Percentiles rank a stretch among this genome's conserved stretches.
Conservation (phyloP, 2,329 filamentous ascomycete genomes). For the Penicillium italicum region DNA sequence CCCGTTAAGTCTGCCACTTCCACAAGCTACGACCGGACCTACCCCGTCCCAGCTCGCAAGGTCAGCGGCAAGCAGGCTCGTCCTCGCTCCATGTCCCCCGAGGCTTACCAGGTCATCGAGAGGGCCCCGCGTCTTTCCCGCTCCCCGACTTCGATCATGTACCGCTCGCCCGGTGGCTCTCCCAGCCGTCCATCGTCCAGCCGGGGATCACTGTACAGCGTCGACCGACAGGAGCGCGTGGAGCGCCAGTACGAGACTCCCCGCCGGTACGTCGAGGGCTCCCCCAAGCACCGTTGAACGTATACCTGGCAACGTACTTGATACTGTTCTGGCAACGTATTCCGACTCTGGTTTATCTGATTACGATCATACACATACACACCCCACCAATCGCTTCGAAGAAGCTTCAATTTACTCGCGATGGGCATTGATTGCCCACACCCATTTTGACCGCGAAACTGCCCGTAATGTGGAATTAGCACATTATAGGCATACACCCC, state of each 20-base stretch:
- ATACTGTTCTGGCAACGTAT: not conserved
- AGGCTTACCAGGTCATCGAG: conserved; percentile 18
- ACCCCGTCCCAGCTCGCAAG: conserved; percentile 25
- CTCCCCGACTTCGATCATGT: conserved; percentile 31
- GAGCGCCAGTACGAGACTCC: conserved; percentile 32
- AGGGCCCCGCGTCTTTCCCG: conserved; percentile 19
- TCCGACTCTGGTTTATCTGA: not conserved
- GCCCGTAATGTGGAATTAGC: not conserved
- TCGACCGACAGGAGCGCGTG: conserved; percentile 33
- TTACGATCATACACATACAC: not conserved
- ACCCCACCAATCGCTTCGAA: not conserved
- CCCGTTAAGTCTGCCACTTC: conserved; percentile 16
- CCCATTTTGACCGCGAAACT: not conserved
- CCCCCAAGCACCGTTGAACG: conserved; percentile 29
- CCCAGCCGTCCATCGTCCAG: conserved; percentile 34
- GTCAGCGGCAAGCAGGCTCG: conserved; percentile 11
- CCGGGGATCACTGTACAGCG: conserved; percentile 37
- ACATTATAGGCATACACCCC: not conserved
- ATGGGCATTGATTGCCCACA: conserved; percentile 6
- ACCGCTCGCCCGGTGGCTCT: conserved; percentile 34
- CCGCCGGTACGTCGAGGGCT: conserved; percentile 25
- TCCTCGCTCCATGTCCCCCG: conserved; percentile 18
- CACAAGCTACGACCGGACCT: conserved; percentile 34
- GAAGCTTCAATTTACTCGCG: conserved; percentile 2
- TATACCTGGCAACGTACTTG: not conserved